A percentile compares a stretch with the other conserved stretches of the same genome.
These are phyloP conservation scores for Trichoderma parareesei DNA, from an alignment of 495 filamentous ascomycete genomes.

Conservation along the genomic window DNA sequence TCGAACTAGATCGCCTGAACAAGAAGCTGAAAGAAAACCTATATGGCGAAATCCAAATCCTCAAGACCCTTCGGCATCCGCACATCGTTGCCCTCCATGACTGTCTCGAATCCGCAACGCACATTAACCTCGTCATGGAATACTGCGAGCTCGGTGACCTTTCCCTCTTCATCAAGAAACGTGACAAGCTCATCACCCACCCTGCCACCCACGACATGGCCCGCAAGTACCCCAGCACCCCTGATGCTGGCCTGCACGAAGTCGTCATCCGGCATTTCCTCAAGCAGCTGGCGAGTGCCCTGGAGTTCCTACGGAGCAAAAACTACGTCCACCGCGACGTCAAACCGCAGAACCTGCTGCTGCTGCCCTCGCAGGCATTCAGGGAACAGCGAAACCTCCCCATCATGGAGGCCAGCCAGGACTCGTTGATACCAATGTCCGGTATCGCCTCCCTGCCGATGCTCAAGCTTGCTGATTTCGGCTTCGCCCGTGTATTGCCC, in stretches of 20 bases:
- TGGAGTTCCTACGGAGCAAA: conserved; percentile 74
- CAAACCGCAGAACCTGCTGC: conserved; percentile 90
- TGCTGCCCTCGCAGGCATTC: conserved; percentile 74
- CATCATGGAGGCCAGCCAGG: conserved; percentile 55
- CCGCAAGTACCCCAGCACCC: conserved; percentile 77
- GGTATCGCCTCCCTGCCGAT: conserved; percentile 85
- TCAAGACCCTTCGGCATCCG: conserved; percentile 85
- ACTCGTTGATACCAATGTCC: conserved; percentile 68
- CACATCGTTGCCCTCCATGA: conserved; percentile 95
- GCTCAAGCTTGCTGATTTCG: conserved; percentile 96
- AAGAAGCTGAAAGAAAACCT: conserved; percentile 84
- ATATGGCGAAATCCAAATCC: conserved; percentile 86
- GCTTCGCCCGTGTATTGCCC: conserved; percentile 86
- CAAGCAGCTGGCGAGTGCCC: conserved; percentile 87
- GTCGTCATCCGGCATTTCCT: conserved; percentile 91
- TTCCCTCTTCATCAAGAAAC: conserved; percentile 89
- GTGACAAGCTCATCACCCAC: conserved; percentile 67
- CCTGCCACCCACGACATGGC: conserved; percentile 77
- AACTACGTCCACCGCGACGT: conserved; percentile 94
- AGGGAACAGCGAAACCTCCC: conserved; percentile 34
- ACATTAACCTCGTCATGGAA: conserved; percentile 98
- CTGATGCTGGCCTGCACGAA: conserved; percentile 78
- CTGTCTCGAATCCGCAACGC: conserved; percentile 73
- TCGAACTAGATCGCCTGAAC: conserved; percentile 81
- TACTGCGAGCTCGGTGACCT: conserved; percentile 93